phyloP scores from a whole-genome alignment of 2,329 filamentous ascomycete species.

The Orbilia oligospora region DNA sequence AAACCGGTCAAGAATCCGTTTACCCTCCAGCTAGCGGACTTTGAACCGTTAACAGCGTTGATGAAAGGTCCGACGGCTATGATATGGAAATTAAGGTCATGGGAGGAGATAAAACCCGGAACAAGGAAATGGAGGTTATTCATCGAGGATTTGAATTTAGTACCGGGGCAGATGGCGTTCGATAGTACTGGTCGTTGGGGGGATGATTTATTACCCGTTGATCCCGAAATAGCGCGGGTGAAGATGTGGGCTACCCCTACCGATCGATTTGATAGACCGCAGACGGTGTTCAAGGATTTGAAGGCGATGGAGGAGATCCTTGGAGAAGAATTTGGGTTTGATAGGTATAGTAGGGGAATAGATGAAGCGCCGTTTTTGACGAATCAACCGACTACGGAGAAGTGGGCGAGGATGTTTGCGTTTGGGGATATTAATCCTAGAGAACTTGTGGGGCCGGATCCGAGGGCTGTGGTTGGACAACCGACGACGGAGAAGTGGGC shows the following conservation, averaged over 20 bases:
- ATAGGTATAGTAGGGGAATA: not conserved
- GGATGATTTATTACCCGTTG: not conserved
- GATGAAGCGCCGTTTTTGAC: not conserved
- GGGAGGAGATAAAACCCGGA: slow-evolving; percentile 34
- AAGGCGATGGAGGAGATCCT: slow-evolving; percentile 10
- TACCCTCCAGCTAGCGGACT: slow-evolving; percentile 43
- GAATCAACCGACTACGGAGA: not conserved
- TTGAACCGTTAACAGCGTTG: slow-evolving; percentile 2
- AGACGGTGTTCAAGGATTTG: slow-evolving; percentile 14
- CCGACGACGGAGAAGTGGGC: slow-evolving; percentile 7
- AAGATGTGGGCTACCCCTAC: slow-evolving; percentile 20
- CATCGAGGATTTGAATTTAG: slow-evolving; percentile 24
- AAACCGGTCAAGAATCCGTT: not conserved
- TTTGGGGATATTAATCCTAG: not conserved
- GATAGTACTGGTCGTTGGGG: slow-evolving; percentile 10
- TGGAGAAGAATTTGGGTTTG: not conserved
- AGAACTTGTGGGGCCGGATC: not conserved
- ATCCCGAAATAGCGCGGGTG: slow-evolving; percentile 5
- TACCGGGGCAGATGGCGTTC: slow-evolving; percentile 22
- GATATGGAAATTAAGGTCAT: slow-evolving; percentile 28
- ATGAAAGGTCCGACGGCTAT: not conserved
- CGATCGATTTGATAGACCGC: slow-evolving; percentile 19
- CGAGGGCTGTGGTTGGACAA: not conserved
- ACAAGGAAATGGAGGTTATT: slow-evolving; percentile 18
- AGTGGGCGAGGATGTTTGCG: slow-evolving; percentile 3